These are phyloP conservation scores for Capsicum chinense DNA, from an alignment of 257 asterid species.

Conservation along the genomic window DNA sequence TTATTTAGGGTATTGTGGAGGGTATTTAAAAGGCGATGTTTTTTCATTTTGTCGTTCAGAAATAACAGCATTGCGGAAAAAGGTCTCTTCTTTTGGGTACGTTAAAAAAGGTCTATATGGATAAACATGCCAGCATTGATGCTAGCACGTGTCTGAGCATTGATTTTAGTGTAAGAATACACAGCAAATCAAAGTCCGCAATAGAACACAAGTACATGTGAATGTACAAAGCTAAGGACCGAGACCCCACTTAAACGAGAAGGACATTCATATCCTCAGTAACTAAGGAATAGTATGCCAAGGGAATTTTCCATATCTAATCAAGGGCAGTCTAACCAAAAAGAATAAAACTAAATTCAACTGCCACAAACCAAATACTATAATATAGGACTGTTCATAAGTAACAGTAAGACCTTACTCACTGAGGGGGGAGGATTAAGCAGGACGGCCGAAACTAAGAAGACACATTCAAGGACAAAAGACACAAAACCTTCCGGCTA, in stretches of 20 bases:
- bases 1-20: background rate
- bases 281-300: background rate
- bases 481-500: background rate
- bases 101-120: background rate
- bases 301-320: no score
- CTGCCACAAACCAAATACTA: constrained; percentile 7
- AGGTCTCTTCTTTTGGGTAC: background rate
- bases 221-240: background rate
- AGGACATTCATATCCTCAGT: background rate
- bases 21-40: background rate
- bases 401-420: background rate
- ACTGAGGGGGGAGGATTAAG: background rate
- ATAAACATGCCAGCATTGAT: background rate
- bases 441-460: background rate
- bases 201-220: background rate
- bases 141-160: background rate
- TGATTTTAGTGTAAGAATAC: background rate
- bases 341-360: background rate
- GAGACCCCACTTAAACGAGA: background rate
- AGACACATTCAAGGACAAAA: background rate
- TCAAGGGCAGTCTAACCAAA: background rate
- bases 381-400: background rate
- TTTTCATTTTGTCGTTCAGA: background rate
- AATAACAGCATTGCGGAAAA: background rate
- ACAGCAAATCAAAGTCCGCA: background rate